phyloP scores from a whole-genome alignment of 805 yeast genomes.

The Alloascoidea hylecoeti region DNA sequence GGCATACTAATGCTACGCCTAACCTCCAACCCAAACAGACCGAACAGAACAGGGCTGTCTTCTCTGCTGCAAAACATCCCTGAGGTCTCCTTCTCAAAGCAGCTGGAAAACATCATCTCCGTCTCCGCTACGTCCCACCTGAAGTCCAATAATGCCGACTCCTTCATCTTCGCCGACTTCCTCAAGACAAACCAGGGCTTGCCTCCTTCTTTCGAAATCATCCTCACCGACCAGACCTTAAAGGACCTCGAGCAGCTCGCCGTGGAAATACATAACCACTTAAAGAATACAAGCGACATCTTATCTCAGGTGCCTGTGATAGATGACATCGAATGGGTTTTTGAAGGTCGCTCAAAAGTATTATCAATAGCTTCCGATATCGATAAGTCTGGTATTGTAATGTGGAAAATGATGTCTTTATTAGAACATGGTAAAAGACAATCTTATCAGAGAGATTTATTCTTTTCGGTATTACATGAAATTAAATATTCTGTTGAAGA shows the following conservation, averaged over 20 bases:
- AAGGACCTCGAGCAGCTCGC: background rate
- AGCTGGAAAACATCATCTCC: background rate
- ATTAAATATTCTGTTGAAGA: background rate
- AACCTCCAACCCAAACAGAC: too few relatives aligned
- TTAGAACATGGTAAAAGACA: background rate
- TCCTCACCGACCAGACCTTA: slow-evolving; percentile 5
- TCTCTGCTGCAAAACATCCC: background rate
- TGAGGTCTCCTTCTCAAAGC: background rate
- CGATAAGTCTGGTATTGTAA: background rate
- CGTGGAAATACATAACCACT: background rate
- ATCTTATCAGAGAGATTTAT: background rate
- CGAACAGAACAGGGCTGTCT: too few relatives aligned
- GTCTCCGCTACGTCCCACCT: background rate
- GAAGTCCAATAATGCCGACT: too few relatives aligned
- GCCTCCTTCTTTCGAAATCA: slow-evolving; percentile 4
- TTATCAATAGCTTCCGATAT: background rate
- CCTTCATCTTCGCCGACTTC: slow-evolving; percentile 10
- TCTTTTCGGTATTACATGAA: background rate
- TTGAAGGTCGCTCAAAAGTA: background rate
- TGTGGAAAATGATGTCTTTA: slow-evolving; percentile 1
- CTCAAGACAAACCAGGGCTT: slow-evolving; percentile 1
- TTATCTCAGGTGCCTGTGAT: background rate
- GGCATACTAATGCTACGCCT: too few relatives aligned
- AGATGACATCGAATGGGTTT: slow-evolving; percentile 1
- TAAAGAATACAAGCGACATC: background rate